Conservation (phyloP, 768 basidiomycete species). For the Calocybe indica region DNA sequence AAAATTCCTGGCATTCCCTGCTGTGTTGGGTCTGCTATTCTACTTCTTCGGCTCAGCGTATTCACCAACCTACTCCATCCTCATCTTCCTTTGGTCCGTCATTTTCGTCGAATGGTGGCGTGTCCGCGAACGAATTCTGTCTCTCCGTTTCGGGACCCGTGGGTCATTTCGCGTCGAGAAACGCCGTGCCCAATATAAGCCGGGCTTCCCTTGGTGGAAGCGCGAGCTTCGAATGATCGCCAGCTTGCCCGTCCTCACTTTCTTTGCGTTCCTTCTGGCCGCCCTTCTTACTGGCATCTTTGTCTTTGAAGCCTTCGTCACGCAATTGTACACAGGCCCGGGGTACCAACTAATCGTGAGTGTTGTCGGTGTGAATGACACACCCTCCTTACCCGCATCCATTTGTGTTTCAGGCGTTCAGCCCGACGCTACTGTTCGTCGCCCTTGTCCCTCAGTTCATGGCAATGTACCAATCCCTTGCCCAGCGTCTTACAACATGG, state of each 20-base stretch:
- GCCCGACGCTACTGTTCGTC: constrained; percentile 80
- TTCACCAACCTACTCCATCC: constrained; percentile 67
- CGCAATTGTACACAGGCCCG: constrained; percentile 82
- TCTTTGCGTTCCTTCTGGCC: constrained; percentile 67
- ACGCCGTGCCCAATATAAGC: constrained; percentile 52
- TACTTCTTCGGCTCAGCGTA: constrained; percentile 71
- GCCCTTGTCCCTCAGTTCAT: constrained; percentile 78
- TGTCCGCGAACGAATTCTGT: constrained; percentile 76
- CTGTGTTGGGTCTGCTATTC: constrained; percentile 60
- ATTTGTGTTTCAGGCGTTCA: constrained; percentile 48
- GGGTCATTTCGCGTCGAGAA: constrained; percentile 76
- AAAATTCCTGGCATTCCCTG: constrained; percentile 69
- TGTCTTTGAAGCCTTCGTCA: constrained; percentile 86
- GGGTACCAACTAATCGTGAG: constrained; percentile 74
- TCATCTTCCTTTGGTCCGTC: constrained; percentile 80
- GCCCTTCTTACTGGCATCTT: constrained; percentile 77
- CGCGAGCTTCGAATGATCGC: constrained; percentile 63
- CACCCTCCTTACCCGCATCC: neutral
- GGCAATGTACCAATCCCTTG: constrained; percentile 62
- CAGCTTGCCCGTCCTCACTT: constrained; percentile 64
- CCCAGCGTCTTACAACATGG: constrained; percentile 71
- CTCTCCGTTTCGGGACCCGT: constrained; percentile 75
- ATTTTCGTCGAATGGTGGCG: constrained; percentile 92
- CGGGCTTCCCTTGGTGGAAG: constrained; percentile 65
- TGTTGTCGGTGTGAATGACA: constrained; percentile 6